phyloP scores from a whole-genome alignment of 208 protist genomes.

The Porcisia hertigi region DNA sequence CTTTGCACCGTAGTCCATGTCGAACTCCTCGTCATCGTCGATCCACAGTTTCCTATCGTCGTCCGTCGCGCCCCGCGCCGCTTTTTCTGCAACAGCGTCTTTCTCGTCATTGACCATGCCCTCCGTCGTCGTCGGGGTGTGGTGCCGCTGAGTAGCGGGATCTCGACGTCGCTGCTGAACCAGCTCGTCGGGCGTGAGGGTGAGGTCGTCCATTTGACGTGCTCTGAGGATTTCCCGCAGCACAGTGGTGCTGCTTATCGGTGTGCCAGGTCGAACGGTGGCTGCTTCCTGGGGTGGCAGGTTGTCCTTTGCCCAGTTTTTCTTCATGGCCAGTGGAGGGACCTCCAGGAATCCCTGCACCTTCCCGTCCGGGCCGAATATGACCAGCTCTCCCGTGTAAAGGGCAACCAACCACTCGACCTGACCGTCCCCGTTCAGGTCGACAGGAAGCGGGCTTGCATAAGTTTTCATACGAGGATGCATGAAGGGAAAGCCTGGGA shows the following conservation, averaged over 20 bases:
- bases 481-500: slow-evolving; percentile 83
- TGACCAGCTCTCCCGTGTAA: slow-evolving; percentile 85
- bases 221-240: slow-evolving; percentile 32
- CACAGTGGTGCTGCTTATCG: slow-evolving; percentile 12
- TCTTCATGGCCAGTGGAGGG: slow-evolving; percentile 79
- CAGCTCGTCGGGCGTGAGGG: slow-evolving; percentile 1
- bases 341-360: slow-evolving; percentile 58
- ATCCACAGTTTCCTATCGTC: slow-evolving; percentile 7
- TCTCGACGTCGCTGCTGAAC: slow-evolving; percentile 2
- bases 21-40: slow-evolving; percentile 16
- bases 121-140: background rate
- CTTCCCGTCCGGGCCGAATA: slow-evolving; percentile 70
- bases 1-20: slow-evolving; percentile 9
- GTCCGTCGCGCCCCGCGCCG: background rate
- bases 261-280: slow-evolving; percentile 25
- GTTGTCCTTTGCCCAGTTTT: slow-evolving; percentile 64
- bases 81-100: background rate
- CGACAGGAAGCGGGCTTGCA: slow-evolving; percentile 77
- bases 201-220: slow-evolving; percentile 40
- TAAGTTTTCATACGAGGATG: slow-evolving; percentile 78
- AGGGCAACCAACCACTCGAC: slow-evolving; percentile 87
- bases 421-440: slow-evolving; percentile 81
- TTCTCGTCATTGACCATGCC: background rate
- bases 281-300: slow-evolving; percentile 15
- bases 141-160: background rate